phyloP scores from a whole-genome alignment of 257 asterid species.

The Solanum lycopersicoides region DNA sequence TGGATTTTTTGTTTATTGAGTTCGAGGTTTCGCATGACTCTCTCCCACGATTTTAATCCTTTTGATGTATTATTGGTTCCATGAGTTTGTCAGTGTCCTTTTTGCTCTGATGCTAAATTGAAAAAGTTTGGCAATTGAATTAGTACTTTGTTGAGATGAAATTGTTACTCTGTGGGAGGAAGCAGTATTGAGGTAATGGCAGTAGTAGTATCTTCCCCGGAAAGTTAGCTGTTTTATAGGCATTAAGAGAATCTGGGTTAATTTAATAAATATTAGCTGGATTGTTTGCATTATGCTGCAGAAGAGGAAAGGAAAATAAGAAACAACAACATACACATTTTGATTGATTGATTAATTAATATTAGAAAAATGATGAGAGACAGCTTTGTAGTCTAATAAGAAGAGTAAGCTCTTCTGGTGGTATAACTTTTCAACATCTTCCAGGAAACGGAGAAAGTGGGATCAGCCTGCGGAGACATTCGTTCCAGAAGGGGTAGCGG shows the following conservation, averaged over 20 bases:
- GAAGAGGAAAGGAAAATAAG: not conserved
- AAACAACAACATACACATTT: not conserved
- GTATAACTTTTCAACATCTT: conserved; percentile 1
- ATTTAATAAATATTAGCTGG: not conserved
- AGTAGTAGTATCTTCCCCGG: not conserved
- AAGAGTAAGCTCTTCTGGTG: not conserved
- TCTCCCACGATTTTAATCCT: not conserved
- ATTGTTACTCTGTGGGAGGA: not conserved
- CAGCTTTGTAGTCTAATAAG: not conserved
- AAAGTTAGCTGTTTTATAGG: not conserved
- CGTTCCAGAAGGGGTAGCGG: conserved; percentile 42
- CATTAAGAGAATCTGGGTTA: not conserved
- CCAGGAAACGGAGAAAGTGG: conserved; percentile 91
- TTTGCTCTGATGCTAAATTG: not conserved
- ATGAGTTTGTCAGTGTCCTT: not conserved
- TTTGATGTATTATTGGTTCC: not conserved
- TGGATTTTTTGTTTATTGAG: not conserved
- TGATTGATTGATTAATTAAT: not conserved
- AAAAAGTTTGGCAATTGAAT: not conserved
- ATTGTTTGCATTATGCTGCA: not conserved
- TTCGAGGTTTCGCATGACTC: not conserved
- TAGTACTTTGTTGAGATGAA: not conserved
- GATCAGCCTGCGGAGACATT: conserved; percentile 86
- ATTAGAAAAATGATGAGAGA: not conserved
- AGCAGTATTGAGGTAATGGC: not conserved